Conservation (phyloP, 306 rosid species). For the Arachis hypogaea region DNA sequence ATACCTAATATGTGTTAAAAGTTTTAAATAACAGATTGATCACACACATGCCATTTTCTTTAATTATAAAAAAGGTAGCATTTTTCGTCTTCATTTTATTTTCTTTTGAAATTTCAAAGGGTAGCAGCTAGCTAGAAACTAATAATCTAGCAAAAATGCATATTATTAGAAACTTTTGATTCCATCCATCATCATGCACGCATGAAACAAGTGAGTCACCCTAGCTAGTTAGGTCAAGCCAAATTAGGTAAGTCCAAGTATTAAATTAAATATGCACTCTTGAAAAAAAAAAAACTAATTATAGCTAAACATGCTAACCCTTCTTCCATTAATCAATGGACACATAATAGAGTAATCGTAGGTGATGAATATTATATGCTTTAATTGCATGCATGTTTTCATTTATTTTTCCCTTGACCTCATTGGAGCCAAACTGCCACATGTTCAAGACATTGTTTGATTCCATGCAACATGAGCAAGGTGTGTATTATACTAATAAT, state of each 20-base stretch:
- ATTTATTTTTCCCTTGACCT: neutral
- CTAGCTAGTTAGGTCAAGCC: neutral
- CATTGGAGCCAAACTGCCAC: slow-evolving; percentile 14
- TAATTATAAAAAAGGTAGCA: too few relatives aligned
- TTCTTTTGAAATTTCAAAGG: too few relatives aligned
- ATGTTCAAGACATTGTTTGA: neutral
- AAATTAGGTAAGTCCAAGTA: neutral
- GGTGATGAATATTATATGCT: neutral
- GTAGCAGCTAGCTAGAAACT: too few relatives aligned
- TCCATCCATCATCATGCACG: neutral
- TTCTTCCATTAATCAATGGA: neutral
- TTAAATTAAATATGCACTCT: neutral
- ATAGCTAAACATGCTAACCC: neutral
- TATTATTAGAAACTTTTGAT: too few relatives aligned
- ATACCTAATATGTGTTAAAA: too few relatives aligned
- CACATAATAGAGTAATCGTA: neutral
- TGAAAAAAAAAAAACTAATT: neutral
- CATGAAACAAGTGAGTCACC: neutral
- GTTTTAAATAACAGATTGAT: too few relatives aligned
- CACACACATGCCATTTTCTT: too few relatives aligned
- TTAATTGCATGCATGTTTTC: neutral
- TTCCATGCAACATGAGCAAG: neutral
- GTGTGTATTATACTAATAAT: neutral
- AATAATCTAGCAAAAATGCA: too few relatives aligned
- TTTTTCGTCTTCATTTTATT: too few relatives aligned